A percentile compares a stretch with the other conserved stretches of the same genome.
phyloP scores from a whole-genome alignment of 2,329 filamentous ascomycete species.

The Didymella arachidicola region DNA sequence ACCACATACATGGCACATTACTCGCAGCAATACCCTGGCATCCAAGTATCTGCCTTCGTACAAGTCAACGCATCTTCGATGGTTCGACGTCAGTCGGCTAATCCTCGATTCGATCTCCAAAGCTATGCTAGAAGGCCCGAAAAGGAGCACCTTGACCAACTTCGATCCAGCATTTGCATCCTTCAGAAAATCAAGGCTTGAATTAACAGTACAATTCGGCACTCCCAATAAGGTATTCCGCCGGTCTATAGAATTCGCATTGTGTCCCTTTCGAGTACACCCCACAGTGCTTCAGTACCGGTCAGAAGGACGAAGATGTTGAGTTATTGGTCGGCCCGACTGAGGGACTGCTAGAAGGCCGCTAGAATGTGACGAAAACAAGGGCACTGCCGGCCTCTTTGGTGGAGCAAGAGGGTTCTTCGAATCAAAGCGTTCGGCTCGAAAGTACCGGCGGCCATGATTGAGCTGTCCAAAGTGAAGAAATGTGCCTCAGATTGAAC shows the following conservation, averaged over 20 bases:
- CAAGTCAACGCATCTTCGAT: conserved; percentile 1
- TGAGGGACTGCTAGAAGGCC: conserved; percentile 15
- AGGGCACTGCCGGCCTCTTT: neutral
- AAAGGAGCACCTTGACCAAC: neutral
- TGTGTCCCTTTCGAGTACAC: conserved; percentile 12
- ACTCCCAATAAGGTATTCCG: conserved; percentile 2
- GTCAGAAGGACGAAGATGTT: conserved; percentile 16
- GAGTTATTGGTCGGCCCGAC: conserved; percentile 17
- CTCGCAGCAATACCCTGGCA: neutral
- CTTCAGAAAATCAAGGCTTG: conserved; percentile 5
- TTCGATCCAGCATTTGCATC: conserved; percentile 4
- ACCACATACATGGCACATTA: conserved; percentile 4
- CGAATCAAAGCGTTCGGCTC: conserved; percentile 8
- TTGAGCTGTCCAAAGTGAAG: neutral
- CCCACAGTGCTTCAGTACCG: conserved; percentile 5
- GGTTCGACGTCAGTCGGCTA: conserved; percentile 5
- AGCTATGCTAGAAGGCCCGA: conserved; percentile 12
- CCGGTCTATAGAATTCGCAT: neutral
- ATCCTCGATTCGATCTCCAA: conserved; percentile 12
- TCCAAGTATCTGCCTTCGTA: neutral
- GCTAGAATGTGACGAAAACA: conserved; percentile 16
- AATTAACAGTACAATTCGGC: neutral
- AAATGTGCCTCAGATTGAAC: neutral
- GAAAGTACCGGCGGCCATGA: neutral
- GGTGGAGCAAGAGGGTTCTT: conserved; percentile 10